Evolutionary conservation across 116 monocot genomes (phyloP).

Genomic region (Iris pallida): DNA sequence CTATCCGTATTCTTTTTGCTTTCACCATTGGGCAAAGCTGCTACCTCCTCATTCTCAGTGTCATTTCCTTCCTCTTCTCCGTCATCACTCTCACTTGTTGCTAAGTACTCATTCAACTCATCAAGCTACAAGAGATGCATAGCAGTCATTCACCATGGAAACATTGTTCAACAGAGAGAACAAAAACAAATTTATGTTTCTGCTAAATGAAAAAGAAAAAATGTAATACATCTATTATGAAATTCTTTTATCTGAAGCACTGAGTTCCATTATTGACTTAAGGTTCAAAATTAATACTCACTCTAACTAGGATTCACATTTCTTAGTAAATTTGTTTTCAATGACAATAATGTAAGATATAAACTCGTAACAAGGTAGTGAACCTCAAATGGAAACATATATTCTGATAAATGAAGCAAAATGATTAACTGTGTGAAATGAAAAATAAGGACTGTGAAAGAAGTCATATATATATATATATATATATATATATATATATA

Average conservation of each 20-base stretch:
- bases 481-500: too few relatives aligned
- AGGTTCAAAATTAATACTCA: too few relatives aligned
- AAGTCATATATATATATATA: too few relatives aligned
- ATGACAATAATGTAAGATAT: too few relatives aligned
- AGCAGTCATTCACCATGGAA: neutral
- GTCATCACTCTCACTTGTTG: constrained; percentile 48
- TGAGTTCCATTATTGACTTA: too few relatives aligned
- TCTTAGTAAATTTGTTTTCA: too few relatives aligned
- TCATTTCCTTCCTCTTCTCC: constrained; percentile 6
- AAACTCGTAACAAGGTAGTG: too few relatives aligned
- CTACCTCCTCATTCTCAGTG: constrained; percentile 2
- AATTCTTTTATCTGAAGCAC: neutral
- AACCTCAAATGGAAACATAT: too few relatives aligned
- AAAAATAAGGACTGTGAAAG: too few relatives aligned
- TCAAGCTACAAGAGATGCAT: constrained; percentile 48
- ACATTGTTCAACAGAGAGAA: neutral
- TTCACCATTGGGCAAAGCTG: constrained; percentile 11
- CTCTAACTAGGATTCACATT: too few relatives aligned
- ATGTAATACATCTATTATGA: neutral
- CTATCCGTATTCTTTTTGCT: constrained; percentile 18
- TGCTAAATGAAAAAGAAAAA: neutral
- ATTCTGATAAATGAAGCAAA: too few relatives aligned
- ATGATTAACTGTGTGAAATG: too few relatives aligned
- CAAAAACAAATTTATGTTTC: neutral
- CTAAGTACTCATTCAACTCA: constrained; percentile 67